These are phyloP conservation scores for Pyrus betulifolia DNA, from an alignment of 306 rosid species.

Conservation along the genomic window DNA sequence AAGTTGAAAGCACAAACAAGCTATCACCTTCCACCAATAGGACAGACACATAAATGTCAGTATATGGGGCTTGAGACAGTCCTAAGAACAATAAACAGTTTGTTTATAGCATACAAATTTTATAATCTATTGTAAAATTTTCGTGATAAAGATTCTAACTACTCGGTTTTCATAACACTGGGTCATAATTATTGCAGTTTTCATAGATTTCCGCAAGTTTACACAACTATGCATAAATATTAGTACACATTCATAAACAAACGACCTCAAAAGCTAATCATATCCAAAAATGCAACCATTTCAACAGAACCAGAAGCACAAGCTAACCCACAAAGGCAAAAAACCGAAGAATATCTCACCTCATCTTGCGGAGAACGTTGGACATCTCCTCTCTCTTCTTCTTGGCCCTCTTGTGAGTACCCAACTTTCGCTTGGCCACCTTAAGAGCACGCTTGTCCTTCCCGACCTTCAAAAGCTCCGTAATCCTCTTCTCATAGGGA, in stretches of 20 bases:
- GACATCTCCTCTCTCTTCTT: conserved; percentile 85
- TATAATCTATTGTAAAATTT: not conserved
- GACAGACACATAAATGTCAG: not conserved
- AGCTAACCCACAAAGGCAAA: not conserved
- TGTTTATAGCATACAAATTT: not conserved
- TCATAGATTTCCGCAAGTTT: not conserved
- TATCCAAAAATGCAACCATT: not conserved
- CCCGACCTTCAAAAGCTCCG: conserved; percentile 73
- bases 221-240: not conserved
- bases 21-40: not conserved
- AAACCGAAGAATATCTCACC: conserved; percentile 16
- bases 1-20: not conserved
- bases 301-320: not conserved
- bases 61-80: not conserved
- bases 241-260: too few species aligned
- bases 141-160: not conserved
- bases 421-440: conserved; percentile 70
- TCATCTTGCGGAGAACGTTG: conserved; percentile 63
- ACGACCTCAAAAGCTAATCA: not conserved
- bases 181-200: not conserved
- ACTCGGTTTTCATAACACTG: not conserved
- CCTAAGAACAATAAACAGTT: not conserved
- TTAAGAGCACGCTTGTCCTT: conserved; percentile 74
- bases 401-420: conserved; percentile 78
- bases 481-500: conserved; percentile 71